Percentiles rank a stretch among this genome's conserved stretches.
phyloP scores from a whole-genome alignment of 192 early-diverging fungal genomes.

The Podila horticola region DNA sequence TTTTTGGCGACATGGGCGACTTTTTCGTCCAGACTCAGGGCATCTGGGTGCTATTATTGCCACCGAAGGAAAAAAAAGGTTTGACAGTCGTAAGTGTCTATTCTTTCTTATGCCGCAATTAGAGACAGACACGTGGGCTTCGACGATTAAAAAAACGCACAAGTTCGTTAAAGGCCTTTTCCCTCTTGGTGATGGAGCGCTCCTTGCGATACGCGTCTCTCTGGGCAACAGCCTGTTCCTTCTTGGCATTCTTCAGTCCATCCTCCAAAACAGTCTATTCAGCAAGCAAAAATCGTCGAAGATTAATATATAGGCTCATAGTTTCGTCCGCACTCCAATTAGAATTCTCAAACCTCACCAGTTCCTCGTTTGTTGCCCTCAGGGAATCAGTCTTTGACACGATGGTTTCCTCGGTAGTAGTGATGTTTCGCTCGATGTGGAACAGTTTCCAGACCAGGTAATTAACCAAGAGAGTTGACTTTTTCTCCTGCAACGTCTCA shows the following conservation, averaged over 20 bases:
- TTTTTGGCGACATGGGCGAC: constrained; percentile 77
- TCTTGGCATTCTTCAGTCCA: constrained; percentile 70
- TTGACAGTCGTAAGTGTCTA: not conserved
- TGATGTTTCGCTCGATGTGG: constrained; percentile 81
- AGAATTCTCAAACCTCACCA: constrained; percentile 37
- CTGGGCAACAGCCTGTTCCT: constrained; percentile 78
- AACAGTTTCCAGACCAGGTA: constrained; percentile 93
- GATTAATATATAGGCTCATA: not conserved
- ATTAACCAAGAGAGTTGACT: constrained; percentile 67
- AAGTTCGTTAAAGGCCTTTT: constrained; percentile 77
- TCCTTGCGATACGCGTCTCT: constrained; percentile 79
- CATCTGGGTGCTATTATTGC: constrained; percentile 64
- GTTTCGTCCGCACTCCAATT: not conserved
- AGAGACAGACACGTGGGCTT: too few species aligned
- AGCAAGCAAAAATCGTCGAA: not conserved
- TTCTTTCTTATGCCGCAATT: too few species aligned
- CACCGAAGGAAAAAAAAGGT: not conserved
- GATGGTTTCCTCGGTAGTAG: constrained; percentile 67
- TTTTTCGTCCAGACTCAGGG: constrained; percentile 78
- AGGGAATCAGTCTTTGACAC: constrained; percentile 61
- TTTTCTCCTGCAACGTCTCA: constrained; percentile 68
- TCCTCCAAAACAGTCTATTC: constrained; percentile 58
- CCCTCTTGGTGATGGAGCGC: constrained; percentile 75
- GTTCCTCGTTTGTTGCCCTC: constrained; percentile 52
- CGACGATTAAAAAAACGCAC: constrained; percentile 24